Percentiles rank a stretch among this genome's conserved stretches.
These are phyloP conservation scores for Catharanthus roseus DNA, from an alignment of 257 asterid genomes.

Conservation along the genomic window DNA sequence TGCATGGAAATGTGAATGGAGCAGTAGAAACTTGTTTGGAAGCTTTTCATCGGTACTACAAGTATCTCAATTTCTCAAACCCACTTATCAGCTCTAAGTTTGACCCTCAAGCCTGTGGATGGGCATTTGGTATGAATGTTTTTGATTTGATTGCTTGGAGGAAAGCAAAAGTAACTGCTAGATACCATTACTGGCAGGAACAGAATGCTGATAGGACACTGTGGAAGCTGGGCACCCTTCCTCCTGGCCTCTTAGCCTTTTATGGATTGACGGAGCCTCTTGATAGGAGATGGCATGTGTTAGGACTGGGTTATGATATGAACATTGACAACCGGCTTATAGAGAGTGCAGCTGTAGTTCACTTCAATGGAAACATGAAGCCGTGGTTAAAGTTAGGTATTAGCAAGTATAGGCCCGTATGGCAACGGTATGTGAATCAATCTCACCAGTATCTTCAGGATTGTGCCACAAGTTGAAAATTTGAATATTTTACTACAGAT, in stretches of 20 bases:
- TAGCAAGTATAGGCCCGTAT: slow-evolving; percentile 67
- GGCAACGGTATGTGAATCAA: slow-evolving; percentile 72
- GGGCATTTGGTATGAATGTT: slow-evolving; percentile 91
- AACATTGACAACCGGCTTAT: slow-evolving; percentile 63
- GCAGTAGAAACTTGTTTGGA: slow-evolving; percentile 95
- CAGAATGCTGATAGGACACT: slow-evolving; percentile 50
- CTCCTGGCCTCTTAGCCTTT: slow-evolving; percentile 77
- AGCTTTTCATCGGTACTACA: slow-evolving; percentile 72
- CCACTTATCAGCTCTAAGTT: slow-evolving; percentile 69
- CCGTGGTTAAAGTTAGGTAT: slow-evolving; percentile 84
- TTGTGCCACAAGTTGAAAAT: slow-evolving; percentile 57
- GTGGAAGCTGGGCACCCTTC: slow-evolving; percentile 87
- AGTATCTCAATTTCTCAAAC: slow-evolving; percentile 79
- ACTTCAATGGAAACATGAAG: slow-evolving; percentile 83
- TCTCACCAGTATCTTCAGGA: slow-evolving; percentile 52
- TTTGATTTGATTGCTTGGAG: slow-evolving; percentile 83
- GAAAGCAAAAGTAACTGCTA: slow-evolving; percentile 57
- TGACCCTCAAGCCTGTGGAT: slow-evolving; percentile 89
- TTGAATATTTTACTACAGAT: slow-evolving; percentile 26
- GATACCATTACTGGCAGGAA: slow-evolving; percentile 70
- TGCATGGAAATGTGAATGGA: slow-evolving; percentile 86
- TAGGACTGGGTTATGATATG: slow-evolving; percentile 75
- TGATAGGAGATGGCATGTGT: slow-evolving; percentile 85
- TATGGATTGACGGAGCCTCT: slow-evolving; percentile 80
- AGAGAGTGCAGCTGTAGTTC: slow-evolving; percentile 84